A percentile compares a stretch with the other conserved stretches of the same genome.
Evolutionary conservation across 805 yeast genomes (phyloP).

Genomic region (Kazachstania psychrophila): DNA sequence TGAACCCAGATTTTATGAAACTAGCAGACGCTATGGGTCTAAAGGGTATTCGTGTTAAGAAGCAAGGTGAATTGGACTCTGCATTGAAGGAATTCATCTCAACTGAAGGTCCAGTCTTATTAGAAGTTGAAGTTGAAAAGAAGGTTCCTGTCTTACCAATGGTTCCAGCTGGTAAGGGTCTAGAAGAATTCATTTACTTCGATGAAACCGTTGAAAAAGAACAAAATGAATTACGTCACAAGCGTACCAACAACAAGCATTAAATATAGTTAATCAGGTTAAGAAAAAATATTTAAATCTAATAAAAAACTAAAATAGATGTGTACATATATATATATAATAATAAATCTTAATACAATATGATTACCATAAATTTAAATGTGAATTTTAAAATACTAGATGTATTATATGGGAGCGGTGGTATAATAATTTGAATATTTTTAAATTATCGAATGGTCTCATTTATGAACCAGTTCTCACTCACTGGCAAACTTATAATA

Average conservation of each 20-base stretch:
- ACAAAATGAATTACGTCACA: slow-evolving; percentile 54
- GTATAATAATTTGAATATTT: no score
- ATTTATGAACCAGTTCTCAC: no score
- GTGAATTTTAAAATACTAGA: no score
- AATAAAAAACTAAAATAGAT: not conserved
- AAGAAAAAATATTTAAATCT: not conserved
- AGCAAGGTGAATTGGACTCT: slow-evolving; percentile 54
- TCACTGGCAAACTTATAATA: not conserved
- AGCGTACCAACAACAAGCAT: slow-evolving; percentile 68
- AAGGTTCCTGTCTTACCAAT: slow-evolving; percentile 92
- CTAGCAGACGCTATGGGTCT: slow-evolving; percentile 92
- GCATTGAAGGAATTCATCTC: slow-evolving; percentile 63
- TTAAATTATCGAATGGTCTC: no score
- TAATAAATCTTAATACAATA: no score
- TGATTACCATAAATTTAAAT: no score
- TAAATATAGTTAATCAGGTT: slow-evolving; percentile 19
- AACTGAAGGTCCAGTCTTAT: slow-evolving; percentile 72
- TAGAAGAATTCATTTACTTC: slow-evolving; percentile 84
- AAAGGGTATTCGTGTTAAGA: slow-evolving; percentile 64
- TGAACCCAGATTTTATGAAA: slow-evolving; percentile 87
- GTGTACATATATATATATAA: not conserved
- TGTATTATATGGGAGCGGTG: no score
- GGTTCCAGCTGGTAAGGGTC: slow-evolving; percentile 94
- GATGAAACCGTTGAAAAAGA: slow-evolving; percentile 74
- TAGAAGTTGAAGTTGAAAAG: slow-evolving; percentile 86